Conservation (phyloP, 768 basidiomycete species). For the Lepiota brunneoincarnata region DNA sequence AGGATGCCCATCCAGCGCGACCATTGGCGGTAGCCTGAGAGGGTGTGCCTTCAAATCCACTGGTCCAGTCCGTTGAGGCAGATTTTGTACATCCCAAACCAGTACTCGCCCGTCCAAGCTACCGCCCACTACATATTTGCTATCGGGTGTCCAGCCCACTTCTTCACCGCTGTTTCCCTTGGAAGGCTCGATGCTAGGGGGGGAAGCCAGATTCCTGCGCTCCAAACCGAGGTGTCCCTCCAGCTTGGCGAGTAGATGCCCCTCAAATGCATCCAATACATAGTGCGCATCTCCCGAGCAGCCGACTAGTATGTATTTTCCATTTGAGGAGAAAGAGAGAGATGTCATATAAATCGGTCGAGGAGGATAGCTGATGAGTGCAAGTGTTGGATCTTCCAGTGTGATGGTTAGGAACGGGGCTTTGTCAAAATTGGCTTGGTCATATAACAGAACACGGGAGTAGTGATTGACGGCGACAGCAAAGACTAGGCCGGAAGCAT, state of each 20-base stretch:
- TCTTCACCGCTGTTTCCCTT: slow-evolving; percentile 92
- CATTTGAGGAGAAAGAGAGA: slow-evolving; percentile 85
- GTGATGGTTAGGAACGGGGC: slow-evolving; percentile 85
- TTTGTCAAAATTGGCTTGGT: slow-evolving; percentile 84
- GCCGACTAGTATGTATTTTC: slow-evolving; percentile 87
- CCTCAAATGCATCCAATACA: slow-evolving; percentile 87
- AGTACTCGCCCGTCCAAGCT: slow-evolving; percentile 81
- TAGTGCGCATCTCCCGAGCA: slow-evolving; percentile 94
- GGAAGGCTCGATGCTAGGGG: slow-evolving; percentile 59
- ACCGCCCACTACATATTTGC: slow-evolving; percentile 85
- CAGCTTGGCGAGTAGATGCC: slow-evolving; percentile 78
- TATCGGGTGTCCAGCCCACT: slow-evolving; percentile 92
- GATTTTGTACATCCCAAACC: slow-evolving; percentile 81
- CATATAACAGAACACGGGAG: slow-evolving; percentile 82
- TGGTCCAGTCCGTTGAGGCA: slow-evolving; percentile 49
- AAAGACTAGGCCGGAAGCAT: slow-evolving; percentile 78
- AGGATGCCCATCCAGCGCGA: slow-evolving; percentile 72
- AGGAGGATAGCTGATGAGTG: slow-evolving; percentile 79
- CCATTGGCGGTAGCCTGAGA: slow-evolving; percentile 37
- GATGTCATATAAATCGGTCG: slow-evolving; percentile 90
- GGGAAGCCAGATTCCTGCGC: slow-evolving; percentile 49
- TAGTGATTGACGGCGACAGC: slow-evolving; percentile 84
- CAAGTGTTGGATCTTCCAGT: slow-evolving; percentile 77
- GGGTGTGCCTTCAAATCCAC: slow-evolving; percentile 56
- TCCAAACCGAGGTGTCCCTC: slow-evolving; percentile 86